A percentile compares a stretch with the other conserved stretches of the same genome.
These are phyloP conservation scores for Malus domestica DNA, from an alignment of 306 rosid species.

Conservation along the genomic window DNA sequence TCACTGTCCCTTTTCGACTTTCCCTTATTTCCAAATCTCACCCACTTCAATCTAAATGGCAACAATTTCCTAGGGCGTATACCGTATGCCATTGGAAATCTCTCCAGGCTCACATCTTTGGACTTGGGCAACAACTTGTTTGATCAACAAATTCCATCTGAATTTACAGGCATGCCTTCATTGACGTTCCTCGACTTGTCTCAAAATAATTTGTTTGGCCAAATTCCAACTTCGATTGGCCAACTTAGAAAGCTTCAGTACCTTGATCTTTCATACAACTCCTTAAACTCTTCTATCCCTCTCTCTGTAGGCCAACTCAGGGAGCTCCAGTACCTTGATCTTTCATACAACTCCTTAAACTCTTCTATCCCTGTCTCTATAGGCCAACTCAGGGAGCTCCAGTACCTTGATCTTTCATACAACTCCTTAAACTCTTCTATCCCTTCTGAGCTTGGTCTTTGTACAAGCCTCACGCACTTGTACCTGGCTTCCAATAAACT, in stretches of 20 bases:
- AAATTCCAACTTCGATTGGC: constrained; percentile 53
- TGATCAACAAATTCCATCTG: too few relatives aligned
- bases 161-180: too few relatives aligned
- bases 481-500: too few relatives aligned
- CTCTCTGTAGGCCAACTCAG: too few relatives aligned
- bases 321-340: too few relatives aligned
- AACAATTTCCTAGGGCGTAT: constrained; percentile 40
- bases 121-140: too few relatives aligned
- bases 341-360: constrained; percentile 19
- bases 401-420: constrained; percentile 12
- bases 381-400: constrained; percentile 26
- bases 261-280: constrained; percentile 30
- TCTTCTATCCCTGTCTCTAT: not conserved
- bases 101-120: too few relatives aligned
- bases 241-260: constrained; percentile 20
- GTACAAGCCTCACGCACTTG: not conserved
- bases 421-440: constrained; percentile 42
- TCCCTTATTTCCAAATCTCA: constrained; percentile 25
- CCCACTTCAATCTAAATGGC: constrained; percentile 31
- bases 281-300: constrained; percentile 29
- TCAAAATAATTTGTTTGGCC: constrained; percentile 16
- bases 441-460: constrained; percentile 54
- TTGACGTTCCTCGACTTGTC: constrained; percentile 46
- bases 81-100: not conserved
- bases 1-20: not conserved